Conservation (phyloP, 176 grass and related monocot genomes). For the Melocanna baccifera region DNA sequence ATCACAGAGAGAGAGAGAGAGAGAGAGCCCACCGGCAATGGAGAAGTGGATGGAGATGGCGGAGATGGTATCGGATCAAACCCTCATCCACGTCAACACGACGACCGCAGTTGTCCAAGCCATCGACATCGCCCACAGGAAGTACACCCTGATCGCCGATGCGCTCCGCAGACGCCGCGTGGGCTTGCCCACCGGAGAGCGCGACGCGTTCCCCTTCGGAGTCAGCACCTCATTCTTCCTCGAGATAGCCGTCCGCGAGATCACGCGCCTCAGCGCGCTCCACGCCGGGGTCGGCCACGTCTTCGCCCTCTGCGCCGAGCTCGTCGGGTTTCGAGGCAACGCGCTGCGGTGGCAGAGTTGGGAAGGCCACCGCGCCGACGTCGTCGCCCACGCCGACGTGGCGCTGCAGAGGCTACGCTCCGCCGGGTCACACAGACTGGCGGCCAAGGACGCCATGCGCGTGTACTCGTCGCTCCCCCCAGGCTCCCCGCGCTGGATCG, state of each 20-base stretch:
- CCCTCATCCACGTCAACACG: too few species aligned
- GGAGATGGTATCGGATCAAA: neutral
- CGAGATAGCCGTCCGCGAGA: neutral
- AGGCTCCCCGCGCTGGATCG: neutral
- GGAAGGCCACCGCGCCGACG: neutral
- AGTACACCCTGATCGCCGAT: neutral
- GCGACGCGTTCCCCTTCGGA: too few species aligned
- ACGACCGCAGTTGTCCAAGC: neutral
- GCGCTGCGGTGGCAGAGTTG: neutral
- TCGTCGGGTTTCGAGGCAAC: neutral
- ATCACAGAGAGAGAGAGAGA: neutral
- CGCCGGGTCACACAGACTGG: neutral
- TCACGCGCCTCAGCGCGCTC: neutral
- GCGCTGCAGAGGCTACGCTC: neutral
- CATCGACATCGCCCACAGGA: neutral
- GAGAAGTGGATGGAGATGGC: neutral
- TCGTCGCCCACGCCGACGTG: neutral
- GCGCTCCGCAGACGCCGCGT: neutral
- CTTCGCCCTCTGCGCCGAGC: neutral
- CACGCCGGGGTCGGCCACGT: neutral
- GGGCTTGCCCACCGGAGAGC: neutral
- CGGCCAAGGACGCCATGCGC: too few species aligned
- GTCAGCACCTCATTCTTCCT: neutral
- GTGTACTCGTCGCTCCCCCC: neutral
- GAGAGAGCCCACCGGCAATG: neutral